Evolutionary conservation across 805 yeast species (phyloP), one percentile per base, ranked within the genome.

Genomic region (Ogataea allantospora): DNA sequence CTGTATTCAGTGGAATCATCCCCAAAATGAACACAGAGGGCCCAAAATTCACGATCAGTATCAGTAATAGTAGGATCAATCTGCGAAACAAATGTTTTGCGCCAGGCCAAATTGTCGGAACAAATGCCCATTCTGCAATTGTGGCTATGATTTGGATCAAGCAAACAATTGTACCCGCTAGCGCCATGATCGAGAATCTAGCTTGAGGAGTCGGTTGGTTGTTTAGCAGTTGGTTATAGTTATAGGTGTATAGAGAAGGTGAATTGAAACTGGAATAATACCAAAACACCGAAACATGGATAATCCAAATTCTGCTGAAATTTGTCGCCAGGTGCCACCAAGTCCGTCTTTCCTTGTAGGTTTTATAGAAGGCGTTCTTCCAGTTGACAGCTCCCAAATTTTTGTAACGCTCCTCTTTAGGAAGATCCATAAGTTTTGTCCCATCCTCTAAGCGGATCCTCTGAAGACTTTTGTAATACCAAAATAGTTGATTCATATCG

Each of bases 241-340:
- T 48, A 16, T 52, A 54, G 6, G 79, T 75, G 53, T 72, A 74
- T 5, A 75, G 48, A 5, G 73, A 58, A 1, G 77, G 75, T 0
- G 78, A 66, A 44, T 75, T 75, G 46, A 71, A 70, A 40, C 72
- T 63, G 5, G 76, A 69, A 43, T 62, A 72, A 46, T 67, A 74
- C 80, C 80, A 75, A 51, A 70, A 75, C 52, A 68, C 59, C 2
- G 71, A 57, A 5, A 70, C 45, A 47, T 75, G 80, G 33, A 75
- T 71, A 9, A 71, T 67, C 80, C 80, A 75, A 11, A 75, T 67
- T 43, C 80, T 55, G 47, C 68, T 71, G 44, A 73, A 74, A 46
- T 74, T 73, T 1, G 74, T 66, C 0, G 73, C 57, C 3, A 70
- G 44, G 52, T 74, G 80, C 50, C 69, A 54, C 77, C 78, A 74